Evolutionary conservation across 2,329 filamentous ascomycete species (phyloP), one percentile per base, ranked within the genome.

Genomic region (Capronia coronata): DNA sequence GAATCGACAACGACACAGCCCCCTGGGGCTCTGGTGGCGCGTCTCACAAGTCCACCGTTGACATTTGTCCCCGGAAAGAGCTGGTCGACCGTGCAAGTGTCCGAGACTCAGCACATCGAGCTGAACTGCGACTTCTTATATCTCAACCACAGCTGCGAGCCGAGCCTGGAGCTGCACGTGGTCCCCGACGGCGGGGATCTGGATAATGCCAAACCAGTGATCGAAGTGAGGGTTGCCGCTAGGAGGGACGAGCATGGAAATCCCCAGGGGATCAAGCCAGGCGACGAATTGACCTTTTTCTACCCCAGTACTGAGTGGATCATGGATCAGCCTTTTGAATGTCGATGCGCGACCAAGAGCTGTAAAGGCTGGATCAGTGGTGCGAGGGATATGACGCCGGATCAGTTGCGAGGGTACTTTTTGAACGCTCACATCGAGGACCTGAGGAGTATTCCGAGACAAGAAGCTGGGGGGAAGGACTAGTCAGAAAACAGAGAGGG

Each of bases 51-150:
- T 13, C 54, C 54, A 21, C 50, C 54, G n/a, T 13, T 54, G 30
- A 57, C 54, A 11, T 49, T 56, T 9, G 45, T 49, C 21, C 23
- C 37, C 2, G 30, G 30, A 2, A 56, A 57, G 42, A 52, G 53
- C 23, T 59, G 52, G 48, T 59, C 57, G 11, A 48, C 43, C 2
- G 77, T 80, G 2, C 76, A 80, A 57, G 72, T 71, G 1, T 69
- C 68, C 1, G 62, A 62, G 18, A 67, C 69, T 47, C 65, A 68
- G 0, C 76, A 80, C 62, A 75, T 79, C 57, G 76, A 79, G 57
- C 69, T 79, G 3, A 78, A 78, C 63, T 74, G 69, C 51, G 77
- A 78, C 56, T 66, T 80, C 9, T 71, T 79, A 19, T 80, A 71
- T 63, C 71, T 75, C 66, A 80, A 80, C 64, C 77, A 80, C 63